phyloP scores from a whole-genome alignment of 371 early-diverging fungal genomes.

The Lichtheimia corymbifera region DNA sequence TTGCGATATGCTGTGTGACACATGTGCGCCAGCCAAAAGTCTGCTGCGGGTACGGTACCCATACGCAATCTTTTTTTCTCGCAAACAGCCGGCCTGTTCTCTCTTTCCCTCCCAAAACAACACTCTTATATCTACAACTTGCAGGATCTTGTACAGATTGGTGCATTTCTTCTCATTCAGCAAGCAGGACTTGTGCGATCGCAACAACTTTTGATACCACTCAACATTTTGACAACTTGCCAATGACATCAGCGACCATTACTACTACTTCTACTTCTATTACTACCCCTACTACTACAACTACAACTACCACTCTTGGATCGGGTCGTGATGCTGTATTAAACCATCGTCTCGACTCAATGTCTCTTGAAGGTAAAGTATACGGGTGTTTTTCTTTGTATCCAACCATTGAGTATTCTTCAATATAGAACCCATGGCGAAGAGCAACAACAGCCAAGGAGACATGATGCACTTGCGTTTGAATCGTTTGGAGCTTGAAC shows the following conservation, averaged over 20 bases:
- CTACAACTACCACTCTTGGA: constrained; percentile 2
- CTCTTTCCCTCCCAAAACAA: neutral
- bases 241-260: no score
- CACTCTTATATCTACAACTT: no score
- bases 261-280: no score
- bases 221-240: no score
- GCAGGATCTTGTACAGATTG: no score
- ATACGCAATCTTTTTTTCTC: neutral
- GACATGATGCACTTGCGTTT: constrained; percentile 3
- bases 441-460: neutral
- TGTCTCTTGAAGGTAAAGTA: constrained; percentile 4
- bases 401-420: neutral
- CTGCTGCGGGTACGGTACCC: no score
- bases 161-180: no score
- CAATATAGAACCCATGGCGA: no score
- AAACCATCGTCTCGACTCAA: neutral
- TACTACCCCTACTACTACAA: neutral
- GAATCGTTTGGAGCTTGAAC: constrained; percentile 42
- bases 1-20: no score
- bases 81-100: neutral
- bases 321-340: neutral
- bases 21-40: no score
- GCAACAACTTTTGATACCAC: no score
- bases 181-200: no score
- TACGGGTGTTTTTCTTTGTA: neutral